Evolutionary conservation across 2,329 filamentous ascomycete genomes (phyloP).

Genomic region (Fusarium sp.): DNA sequence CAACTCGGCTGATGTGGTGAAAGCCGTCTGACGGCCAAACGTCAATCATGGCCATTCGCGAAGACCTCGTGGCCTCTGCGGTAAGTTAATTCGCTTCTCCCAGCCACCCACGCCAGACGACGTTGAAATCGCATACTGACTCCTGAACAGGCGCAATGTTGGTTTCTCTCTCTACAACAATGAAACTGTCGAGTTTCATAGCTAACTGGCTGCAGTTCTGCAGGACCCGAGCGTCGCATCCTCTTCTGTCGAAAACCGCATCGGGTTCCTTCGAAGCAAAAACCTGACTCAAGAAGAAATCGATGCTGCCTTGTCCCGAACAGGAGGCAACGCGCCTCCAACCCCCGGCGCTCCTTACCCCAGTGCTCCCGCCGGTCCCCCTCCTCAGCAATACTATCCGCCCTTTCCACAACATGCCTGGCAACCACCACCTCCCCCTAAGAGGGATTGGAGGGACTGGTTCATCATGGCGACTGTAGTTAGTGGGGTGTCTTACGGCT

Average conservation of each 20-base stretch:
- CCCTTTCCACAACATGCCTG: slow-evolving; percentile 69
- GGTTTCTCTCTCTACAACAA: slow-evolving; percentile 42
- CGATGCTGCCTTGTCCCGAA: slow-evolving; percentile 84
- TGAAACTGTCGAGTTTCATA: slow-evolving; percentile 2
- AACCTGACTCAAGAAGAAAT: slow-evolving; percentile 98
- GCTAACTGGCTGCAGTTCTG: slow-evolving; percentile 74
- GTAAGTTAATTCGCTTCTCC: slow-evolving; percentile 60
- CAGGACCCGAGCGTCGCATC: slow-evolving; percentile 93
- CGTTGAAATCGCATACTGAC: slow-evolving; percentile 37
- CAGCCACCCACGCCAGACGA: slow-evolving; percentile 11
- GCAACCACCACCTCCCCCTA: slow-evolving; percentile 76
- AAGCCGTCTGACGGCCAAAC: slow-evolving; percentile 36
- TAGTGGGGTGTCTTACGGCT: slow-evolving; percentile 88
- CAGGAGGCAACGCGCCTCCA: slow-evolving; percentile 71
- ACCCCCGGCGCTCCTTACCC: slow-evolving; percentile 59
- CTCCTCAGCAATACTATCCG: slow-evolving; percentile 64
- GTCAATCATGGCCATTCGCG: slow-evolving; percentile 83
- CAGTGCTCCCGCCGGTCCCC: slow-evolving; percentile 60
- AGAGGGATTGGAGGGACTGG: slow-evolving; percentile 97
- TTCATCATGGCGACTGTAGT: slow-evolving; percentile 99
- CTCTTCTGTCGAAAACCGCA: slow-evolving; percentile 91
- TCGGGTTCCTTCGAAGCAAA: slow-evolving; percentile 95
- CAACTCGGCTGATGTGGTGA: slow-evolving; percentile 44
- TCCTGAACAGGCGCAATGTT: slow-evolving; percentile 59
- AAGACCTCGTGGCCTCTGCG: slow-evolving; percentile 91